Evolutionary conservation across 2,329 filamentous ascomycete genomes (phyloP), one percentile per base, ranked within the genome.

Genomic region (Dactylella cylindrospora): DNA sequence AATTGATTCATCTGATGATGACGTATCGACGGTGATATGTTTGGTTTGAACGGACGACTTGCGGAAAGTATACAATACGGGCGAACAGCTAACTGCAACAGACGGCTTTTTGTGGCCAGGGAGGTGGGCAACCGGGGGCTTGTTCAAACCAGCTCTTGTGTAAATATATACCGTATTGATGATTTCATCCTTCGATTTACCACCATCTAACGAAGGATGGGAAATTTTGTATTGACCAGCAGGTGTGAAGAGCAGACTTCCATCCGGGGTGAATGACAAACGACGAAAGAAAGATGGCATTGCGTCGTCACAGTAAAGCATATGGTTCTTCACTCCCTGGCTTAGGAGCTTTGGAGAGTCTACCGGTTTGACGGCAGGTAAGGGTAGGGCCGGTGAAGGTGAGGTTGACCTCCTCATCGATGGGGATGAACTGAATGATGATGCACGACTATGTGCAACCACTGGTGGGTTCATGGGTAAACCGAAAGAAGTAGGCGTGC

Each of bases 151-250:
- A 23, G 90, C 93, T 68, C 93, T 80, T 0, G 91, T 96, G 73
- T 98, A 98, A 49, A 98, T 93, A 74, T 98, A 98, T 17, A 98
- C 94, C 0, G 93, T 98, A 71, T 98, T 98, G 68, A 87, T 90
- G 45, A 96, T 80, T 67, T 98, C 91, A 68, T 93, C 91, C 0
- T 80, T 80, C 0, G 83, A 79, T 72, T 90, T 95, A 1, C 78
- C 71, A n/a, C 78, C 75, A 65, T 90, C 86, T 41, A 81, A 80
- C 17, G 84, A 76, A 40, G 83, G 81, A 66, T 88, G 82, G 44
- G 89, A 82, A 1, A 85, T 86, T 71, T 95, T 94, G 74, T 93
- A 97, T 71, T 97, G 93, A 5, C 93, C 93, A 1, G 93, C 91
- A 1, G 93, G 93, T 0, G 93, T 98, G 66, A 98, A 84, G 3